Evolutionary conservation across 441 rosid species (phyloP).

Genomic region (Eruca vesicaria): DNA sequence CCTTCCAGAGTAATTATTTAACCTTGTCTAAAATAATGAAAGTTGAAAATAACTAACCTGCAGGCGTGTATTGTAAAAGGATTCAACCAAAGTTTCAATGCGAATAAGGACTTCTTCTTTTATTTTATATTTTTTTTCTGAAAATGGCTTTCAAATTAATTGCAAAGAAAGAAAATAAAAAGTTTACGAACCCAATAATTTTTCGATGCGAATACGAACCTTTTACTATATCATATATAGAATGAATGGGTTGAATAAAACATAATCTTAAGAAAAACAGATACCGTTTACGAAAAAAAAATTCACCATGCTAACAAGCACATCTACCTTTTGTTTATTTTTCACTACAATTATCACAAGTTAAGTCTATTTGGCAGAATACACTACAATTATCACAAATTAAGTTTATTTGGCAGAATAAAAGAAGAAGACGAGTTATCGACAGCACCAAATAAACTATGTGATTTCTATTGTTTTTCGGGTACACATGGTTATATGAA

Average conservation of each 20-base stretch:
- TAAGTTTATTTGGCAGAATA: neutral
- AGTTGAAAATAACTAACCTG: neutral
- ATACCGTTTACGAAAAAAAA: neutral
- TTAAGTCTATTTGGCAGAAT: neutral
- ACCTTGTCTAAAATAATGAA: neutral
- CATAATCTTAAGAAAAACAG: neutral
- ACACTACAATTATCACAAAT: neutral
- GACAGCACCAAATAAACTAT: neutral
- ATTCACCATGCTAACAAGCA: neutral
- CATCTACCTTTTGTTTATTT: neutral
- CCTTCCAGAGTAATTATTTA: constrained; percentile 22
- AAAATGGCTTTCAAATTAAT: no score
- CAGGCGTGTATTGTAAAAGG: neutral
- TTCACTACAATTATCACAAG: neutral
- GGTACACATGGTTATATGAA: neutral
- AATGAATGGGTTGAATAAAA: neutral
- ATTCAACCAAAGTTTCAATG: neutral
- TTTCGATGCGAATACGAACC: no score
- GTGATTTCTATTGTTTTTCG: neutral
- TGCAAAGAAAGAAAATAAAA: no score
- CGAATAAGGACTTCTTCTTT: neutral
- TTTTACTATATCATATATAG: no score
- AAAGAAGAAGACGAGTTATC: constrained; percentile 9
- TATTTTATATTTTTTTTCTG: no score
- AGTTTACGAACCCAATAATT: no score